Base-by-base conservation (phyloP, 345 rosid genomes). In the Tarenaya hassleriana region DNA sequence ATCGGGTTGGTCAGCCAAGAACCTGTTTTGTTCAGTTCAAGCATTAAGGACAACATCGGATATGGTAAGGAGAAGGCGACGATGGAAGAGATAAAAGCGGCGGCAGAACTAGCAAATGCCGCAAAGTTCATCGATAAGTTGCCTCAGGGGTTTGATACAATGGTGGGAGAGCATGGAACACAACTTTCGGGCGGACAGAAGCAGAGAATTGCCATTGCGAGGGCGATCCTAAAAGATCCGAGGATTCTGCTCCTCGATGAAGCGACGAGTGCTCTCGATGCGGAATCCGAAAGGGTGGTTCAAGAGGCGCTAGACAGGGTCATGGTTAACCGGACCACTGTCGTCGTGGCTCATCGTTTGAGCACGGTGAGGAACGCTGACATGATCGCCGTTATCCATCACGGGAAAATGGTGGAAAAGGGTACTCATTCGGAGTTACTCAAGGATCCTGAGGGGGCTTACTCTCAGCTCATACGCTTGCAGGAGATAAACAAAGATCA, bases 131-230 rank as follows among this genome's bases (percentile, higher is more conserved):
- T 87, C 7, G 87, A 81, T 39, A 84, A 83, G 63, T 60, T 87
- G 32, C 94, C 96, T 64, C 71, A 84, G 73, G 98, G 96, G 44
- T 53, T 84, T 27, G 94, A 88, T 55, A 88, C 96, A 1, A 73
- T 79, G 94, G 95, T 79, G 4, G 98, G 98, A 12, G 96, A 91
- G 67, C 95, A 83, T 50, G 95, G 98, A 49, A 79, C 92, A 16
- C 96, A 82, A 64, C 79, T 92, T 40, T 88, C 96, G 0, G 98
- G 98, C 8, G 98, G 98, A 20, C 98, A 92, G 53, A 91, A 91
- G 66, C 98, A 91, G 71, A 78, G 97, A 56, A 70, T 88, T 50
- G 97, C 97, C 1, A 85, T 88, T 17, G 92, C 97, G 0, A 79
- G 97, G 62, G 97, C 95, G 1, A 85, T 85, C 42, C 56, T 85